A percentile compares a stretch with the other conserved stretches of the same genome.
phyloP scores from a whole-genome alignment of 306 rosid species.

The Mimosa pudica region DNA sequence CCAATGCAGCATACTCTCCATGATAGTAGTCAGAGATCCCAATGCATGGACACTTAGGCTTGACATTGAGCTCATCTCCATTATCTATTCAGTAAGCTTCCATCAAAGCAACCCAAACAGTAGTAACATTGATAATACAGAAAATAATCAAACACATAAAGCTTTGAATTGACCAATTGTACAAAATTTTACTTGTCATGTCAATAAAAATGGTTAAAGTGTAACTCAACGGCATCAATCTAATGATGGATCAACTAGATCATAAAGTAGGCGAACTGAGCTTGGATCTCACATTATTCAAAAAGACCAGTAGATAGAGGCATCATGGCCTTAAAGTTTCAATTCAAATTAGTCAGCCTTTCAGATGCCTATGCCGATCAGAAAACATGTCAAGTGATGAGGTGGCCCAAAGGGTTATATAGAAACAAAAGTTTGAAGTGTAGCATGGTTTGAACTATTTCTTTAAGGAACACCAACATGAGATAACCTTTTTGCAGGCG shows the following conservation, averaged over 20 bases:
- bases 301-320: too few species aligned
- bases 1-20: conserved; percentile 54
- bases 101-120: conserved; percentile 17
- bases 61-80: conserved; percentile 52
- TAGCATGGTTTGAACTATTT: neutral
- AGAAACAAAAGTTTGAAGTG: neutral
- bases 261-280: too few species aligned
- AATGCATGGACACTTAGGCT: conserved; percentile 54
- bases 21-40: conserved; percentile 48
- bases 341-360: too few species aligned
- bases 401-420: too few species aligned
- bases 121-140: neutral
- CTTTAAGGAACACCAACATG: neutral
- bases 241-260: too few species aligned
- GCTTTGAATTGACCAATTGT: neutral
- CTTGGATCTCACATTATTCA: too few species aligned
- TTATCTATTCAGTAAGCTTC: conserved; percentile 63
- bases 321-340: too few species aligned
- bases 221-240: too few species aligned
- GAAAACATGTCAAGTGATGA: too few species aligned
- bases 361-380: too few species aligned
- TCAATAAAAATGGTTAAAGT: neutral
- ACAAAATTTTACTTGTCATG: neutral
- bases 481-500: conserved; percentile 42
- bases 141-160: neutral